Conservation (phyloP, 139 green algal species). For the Choricystis sp. region DNA sequence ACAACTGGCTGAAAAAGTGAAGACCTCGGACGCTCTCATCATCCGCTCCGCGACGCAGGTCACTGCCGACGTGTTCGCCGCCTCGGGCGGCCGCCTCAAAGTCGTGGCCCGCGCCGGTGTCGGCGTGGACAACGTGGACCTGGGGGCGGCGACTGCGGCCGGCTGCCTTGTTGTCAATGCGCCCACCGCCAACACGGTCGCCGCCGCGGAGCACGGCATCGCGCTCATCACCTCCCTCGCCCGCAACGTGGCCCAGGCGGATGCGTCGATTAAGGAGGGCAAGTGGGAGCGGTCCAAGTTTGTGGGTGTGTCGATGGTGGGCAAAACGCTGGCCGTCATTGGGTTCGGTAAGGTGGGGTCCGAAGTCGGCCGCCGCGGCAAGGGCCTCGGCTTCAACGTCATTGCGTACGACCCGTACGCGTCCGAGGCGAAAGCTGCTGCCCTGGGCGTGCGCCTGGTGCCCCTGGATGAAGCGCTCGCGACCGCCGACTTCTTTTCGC, state of each 20-base stretch:
- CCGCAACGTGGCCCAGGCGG: constrained; percentile 71
- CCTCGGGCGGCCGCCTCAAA: constrained; percentile 74
- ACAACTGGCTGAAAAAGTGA: constrained; percentile 55
- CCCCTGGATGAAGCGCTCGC: constrained; percentile 68
- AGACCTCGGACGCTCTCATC: constrained; percentile 66
- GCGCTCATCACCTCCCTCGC: constrained; percentile 75
- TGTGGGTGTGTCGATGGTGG: constrained; percentile 69
- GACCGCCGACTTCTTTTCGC: constrained; percentile 64
- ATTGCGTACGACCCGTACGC: constrained; percentile 89
- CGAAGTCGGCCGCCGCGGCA: constrained; percentile 73
- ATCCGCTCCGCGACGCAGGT: constrained; percentile 80
- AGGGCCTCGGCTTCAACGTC: constrained; percentile 69
- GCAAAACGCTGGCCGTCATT: constrained; percentile 86
- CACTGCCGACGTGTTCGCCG: constrained; percentile 80
- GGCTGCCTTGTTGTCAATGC: constrained; percentile 94
- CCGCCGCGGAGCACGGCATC: constrained; percentile 91
- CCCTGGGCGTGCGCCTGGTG: constrained; percentile 67
- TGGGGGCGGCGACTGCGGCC: constrained; percentile 69
- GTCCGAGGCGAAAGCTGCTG: constrained; percentile 51
- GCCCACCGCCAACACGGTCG: constrained; percentile 92
- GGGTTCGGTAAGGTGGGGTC: constrained; percentile 82
- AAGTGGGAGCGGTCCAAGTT: constrained; percentile 75
- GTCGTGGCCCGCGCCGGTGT: constrained; percentile 89
- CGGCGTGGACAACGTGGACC: constrained; percentile 92
- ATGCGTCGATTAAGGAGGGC: constrained; percentile 75